Base-by-base conservation (phyloP, 1,284 basidiomycete species). In the Bondarzewia mesenterica region DNA sequence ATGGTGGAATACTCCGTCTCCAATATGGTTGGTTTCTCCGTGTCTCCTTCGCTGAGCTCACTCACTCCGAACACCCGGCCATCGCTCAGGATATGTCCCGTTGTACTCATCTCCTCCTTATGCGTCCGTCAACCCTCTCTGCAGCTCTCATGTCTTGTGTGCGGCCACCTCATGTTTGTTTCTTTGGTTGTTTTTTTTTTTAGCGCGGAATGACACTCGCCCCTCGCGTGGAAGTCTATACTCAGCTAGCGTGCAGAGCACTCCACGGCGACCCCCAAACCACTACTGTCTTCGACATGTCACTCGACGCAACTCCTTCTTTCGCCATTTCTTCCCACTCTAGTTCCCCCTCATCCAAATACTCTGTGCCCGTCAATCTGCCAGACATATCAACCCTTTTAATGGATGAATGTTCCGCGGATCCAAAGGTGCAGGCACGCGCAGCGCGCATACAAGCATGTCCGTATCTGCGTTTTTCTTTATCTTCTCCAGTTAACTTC, bases 371-470 rank as follows among this genome's bases (percentile, higher is more conserved):
- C 22, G 44, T 55, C 15, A 20, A 36, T 10, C 46, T 55, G 23
- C 47, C 39, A 41, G 50, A 52, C 22, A 22, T n/a, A 3, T 50
- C 50, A 0, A 27, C 7, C 10, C 39, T 37, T 35, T n/a, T n/a
- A n/a, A n/a, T n/a, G n/a, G 54, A 55, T n/a, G 29, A 46, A 21
- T 55, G 54, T 27, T 47, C 47, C 2, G 47, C 41, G 23, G 53
- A 55, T 35, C 54, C 54, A 7, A 38, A 39, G 29, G 54, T 56
- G n/a, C 54, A 50, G 26, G 50, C 46, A 5, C 64, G 70, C 21
- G 71, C 71, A 22, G 73, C 66, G 47, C 67, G 61, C 51, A 74
- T 74, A 20, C 68, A 73, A 61, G 68, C 70, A 15, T 65, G 72
- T 73, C 52, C 16, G 65, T 56, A 44, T 32, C 20, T 32, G 29